These are phyloP conservation scores for Cubamyces lactineus DNA, from an alignment of 768 basidiomycete genomes.

Conservation along the genomic window DNA sequence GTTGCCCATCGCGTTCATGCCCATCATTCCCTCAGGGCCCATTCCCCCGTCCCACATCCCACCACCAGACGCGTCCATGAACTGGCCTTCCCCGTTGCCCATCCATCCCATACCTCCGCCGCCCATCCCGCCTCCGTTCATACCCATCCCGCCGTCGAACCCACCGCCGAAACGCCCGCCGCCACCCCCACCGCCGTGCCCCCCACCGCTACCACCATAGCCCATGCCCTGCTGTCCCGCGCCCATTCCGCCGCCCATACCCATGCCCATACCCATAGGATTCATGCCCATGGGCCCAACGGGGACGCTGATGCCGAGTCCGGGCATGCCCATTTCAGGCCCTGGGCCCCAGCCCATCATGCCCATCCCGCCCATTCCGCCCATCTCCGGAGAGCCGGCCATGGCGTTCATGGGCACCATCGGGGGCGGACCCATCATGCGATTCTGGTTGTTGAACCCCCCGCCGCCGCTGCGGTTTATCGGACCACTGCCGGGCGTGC, in stretches of 20 bases:
- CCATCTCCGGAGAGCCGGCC: constrained; percentile 25
- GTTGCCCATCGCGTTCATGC: constrained; percentile 36
- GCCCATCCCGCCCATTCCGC: constrained; percentile 37
- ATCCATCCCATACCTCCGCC: constrained; percentile 40
- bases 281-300: constrained; percentile 9
- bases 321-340: constrained; percentile 23
- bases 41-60: constrained; percentile 44
- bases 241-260: background rate
- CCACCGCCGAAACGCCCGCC: constrained; percentile 24
- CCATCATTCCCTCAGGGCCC: constrained; percentile 47
- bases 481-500: constrained; percentile 13
- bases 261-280: constrained; percentile 11
- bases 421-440: constrained; percentile 39
- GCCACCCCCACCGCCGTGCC: constrained; percentile 23
- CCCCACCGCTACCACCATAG: constrained; percentile 35
- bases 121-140: constrained; percentile 36
- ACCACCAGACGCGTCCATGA: constrained; percentile 29
- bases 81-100: constrained; percentile 37
- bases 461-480: constrained; percentile 14
- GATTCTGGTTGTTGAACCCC: constrained; percentile 23
- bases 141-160: constrained; percentile 31
- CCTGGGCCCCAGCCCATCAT: constrained; percentile 22
- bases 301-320: too few relatives aligned
- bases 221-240: constrained; percentile 19
- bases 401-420: constrained; percentile 48